phyloP scores from a whole-genome alignment of 257 asterid genomes.

The Solanum bulbocastanum region DNA sequence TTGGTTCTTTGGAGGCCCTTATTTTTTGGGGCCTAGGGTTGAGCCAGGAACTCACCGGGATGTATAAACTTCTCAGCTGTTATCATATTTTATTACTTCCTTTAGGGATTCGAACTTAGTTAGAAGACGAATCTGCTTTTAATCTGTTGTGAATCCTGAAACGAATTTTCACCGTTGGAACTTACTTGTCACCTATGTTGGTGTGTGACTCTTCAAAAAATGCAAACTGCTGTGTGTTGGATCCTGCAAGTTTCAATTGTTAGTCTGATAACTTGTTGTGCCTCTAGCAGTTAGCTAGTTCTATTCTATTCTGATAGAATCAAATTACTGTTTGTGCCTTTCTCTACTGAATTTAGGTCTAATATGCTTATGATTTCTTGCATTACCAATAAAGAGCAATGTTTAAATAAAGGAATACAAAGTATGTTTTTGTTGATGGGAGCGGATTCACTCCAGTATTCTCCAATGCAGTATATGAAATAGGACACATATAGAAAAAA shows the following conservation, averaged over 20 bases:
- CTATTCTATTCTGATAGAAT: neutral
- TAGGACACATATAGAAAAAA: neutral
- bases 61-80: neutral
- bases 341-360: neutral
- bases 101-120: neutral
- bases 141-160: neutral
- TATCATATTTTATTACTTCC: neutral
- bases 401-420: neutral
- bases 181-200: neutral
- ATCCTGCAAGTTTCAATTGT: neutral
- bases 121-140: neutral
- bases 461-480: neutral
- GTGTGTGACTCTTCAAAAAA: neutral
- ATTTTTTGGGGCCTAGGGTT: neutral
- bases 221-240: neutral
- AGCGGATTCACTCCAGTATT: neutral
- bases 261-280: neutral
- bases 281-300: neutral
- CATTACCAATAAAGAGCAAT: neutral
- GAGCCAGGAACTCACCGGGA: neutral
- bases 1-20: neutral
- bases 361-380: neutral
- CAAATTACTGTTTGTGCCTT: neutral
- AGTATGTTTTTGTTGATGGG: neutral
- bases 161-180: neutral